These are phyloP conservation scores for Pseudogymnoascus sp. DNA, from an alignment of 2,329 filamentous ascomycete species.

Conservation along the genomic window DNA sequence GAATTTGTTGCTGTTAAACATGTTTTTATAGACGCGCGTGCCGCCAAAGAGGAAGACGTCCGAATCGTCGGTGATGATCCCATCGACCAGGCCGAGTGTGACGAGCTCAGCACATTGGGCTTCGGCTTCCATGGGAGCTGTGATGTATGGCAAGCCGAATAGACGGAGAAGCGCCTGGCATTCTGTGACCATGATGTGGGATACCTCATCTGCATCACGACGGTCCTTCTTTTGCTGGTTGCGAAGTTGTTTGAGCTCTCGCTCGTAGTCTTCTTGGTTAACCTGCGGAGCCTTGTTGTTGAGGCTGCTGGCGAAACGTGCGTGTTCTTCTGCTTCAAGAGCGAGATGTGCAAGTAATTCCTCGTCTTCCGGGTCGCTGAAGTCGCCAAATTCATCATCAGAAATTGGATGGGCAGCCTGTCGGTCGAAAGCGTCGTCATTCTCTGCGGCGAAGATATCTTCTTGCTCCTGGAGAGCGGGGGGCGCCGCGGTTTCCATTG, in stretches of 20 bases:
- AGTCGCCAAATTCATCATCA: constrained; percentile 46
- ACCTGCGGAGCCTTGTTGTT: constrained; percentile 66
- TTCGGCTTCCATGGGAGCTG: constrained; percentile 97
- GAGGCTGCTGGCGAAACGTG: constrained; percentile 79
- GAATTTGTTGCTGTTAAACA: constrained; percentile 98
- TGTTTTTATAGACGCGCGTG: constrained; percentile 96
- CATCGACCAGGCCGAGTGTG: constrained; percentile 77
- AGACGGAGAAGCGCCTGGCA: constrained; percentile 84
- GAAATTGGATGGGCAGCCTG: constrained; percentile 14
- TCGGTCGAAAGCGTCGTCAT: constrained; percentile 19
- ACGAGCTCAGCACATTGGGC: constrained; percentile 95
- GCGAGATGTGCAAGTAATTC: constrained; percentile 81
- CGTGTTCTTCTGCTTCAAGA: constrained; percentile 87
- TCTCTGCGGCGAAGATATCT: neutral
- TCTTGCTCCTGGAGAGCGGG: neutral
- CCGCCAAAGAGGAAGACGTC: constrained; percentile 97
- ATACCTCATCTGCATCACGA: constrained; percentile 92
- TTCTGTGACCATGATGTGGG: constrained; percentile 90
- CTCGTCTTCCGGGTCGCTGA: constrained; percentile 86
- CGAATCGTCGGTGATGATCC: constrained; percentile 94
- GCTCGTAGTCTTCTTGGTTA: constrained; percentile 73
- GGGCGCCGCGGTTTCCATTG: constrained; percentile 8
- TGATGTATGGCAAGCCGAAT: constrained; percentile 94
- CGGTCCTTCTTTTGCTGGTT: constrained; percentile 95
- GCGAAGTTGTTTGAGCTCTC: constrained; percentile 76